A percentile compares a stretch with the other conserved stretches of the same genome.
Evolutionary conservation across 75 land plant species (phyloP).

Genomic region (Gnetum montanum): DNA sequence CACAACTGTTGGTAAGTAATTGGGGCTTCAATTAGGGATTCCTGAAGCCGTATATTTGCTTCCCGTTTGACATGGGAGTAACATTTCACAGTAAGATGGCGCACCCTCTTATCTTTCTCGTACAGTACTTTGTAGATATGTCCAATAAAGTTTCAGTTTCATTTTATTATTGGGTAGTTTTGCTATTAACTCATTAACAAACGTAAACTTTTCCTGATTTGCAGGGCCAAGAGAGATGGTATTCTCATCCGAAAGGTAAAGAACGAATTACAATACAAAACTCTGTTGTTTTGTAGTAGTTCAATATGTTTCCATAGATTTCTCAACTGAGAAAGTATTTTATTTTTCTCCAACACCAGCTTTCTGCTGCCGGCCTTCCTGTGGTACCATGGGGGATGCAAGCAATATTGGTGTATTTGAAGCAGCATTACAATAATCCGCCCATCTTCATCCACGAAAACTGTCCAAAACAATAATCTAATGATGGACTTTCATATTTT

Average conservation of each 20-base stretch:
- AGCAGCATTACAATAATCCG: constrained; percentile 28
- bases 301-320: background rate
- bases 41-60: no score
- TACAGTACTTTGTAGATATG: background rate
- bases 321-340: constrained; percentile 2
- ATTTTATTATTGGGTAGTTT: background rate
- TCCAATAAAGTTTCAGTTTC: background rate
- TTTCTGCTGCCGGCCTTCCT: constrained; percentile 13
- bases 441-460: constrained; percentile 37
- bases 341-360: background rate
- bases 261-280: background rate
- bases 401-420: constrained; percentile 19
- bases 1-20: constrained; percentile 7
- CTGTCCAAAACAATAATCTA: constrained; percentile 20
- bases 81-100: background rate
- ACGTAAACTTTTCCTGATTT: no score
- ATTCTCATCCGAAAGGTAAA: background rate
- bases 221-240: background rate
- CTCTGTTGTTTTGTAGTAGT: no score
- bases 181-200: no score
- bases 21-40: background rate
- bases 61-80: background rate
- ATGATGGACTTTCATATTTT: no score
- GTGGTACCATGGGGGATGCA: constrained; percentile 22
- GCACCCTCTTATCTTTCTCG: background rate